Conservation (phyloP, 176 grass and related monocot genomes). For the Triticum urartu region DNA sequence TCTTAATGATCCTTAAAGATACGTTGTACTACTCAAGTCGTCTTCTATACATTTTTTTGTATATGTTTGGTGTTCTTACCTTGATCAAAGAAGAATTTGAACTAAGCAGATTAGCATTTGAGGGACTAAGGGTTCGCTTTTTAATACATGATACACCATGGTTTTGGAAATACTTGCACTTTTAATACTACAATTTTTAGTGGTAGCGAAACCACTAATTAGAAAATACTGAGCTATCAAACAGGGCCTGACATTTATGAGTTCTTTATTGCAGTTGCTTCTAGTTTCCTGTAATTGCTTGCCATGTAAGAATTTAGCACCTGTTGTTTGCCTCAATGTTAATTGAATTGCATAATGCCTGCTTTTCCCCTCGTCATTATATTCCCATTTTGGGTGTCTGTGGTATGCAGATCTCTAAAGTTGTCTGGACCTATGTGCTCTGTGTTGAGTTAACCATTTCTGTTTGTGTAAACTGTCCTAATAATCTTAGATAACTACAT, state of each 20-base stretch:
- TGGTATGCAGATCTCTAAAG: not conserved
- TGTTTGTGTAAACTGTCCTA: not conserved
- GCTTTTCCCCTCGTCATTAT: not conserved
- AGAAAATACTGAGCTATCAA: not conserved
- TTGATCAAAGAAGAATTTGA: not conserved
- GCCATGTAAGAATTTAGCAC: not conserved
- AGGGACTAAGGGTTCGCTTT: not conserved
- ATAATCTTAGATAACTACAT: not conserved
- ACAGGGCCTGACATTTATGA: not conserved
- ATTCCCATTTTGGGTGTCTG: not conserved
- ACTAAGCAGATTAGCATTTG: not conserved
- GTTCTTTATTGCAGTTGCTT: not conserved
- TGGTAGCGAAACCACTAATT: not conserved
- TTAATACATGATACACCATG: not conserved
- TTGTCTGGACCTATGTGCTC: not conserved
- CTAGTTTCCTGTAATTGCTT: not conserved
- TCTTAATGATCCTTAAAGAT: not conserved
- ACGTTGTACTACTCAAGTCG: not conserved
- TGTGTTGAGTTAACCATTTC: not conserved
- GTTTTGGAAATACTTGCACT: not conserved
- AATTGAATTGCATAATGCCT: not conserved
- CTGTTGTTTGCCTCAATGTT: not conserved
- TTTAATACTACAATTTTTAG: not conserved
- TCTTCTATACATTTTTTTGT: slow-evolving; percentile 3
- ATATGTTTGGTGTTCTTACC: not conserved